Evolutionary conservation across 352 stramenopile species (phyloP), one percentile per base, ranked within the genome.

Genomic region (Globisporangium parvum): DNA sequence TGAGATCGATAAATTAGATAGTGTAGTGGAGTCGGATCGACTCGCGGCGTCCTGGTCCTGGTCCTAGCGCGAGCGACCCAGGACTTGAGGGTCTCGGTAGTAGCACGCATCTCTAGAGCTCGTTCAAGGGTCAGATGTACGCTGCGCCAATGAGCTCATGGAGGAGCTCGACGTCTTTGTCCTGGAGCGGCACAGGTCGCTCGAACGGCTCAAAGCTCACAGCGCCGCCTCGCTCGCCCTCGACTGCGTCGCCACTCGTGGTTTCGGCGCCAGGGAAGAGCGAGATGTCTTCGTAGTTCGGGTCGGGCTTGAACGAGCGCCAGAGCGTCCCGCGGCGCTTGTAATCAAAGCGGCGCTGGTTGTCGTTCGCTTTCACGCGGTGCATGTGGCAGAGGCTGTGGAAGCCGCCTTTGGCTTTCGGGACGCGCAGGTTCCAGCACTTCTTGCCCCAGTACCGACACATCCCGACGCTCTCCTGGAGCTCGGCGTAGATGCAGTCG

Each of bases 301-400:
- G 53, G 20, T 59, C 53, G 0, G 53, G 31, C 31, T 31, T 20
- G 53, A 53, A 59, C 44, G 35, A 35, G 31, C 53, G 53, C 53
- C 53, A 59, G 20, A 59, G 6, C 45, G 53, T 59, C 2, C 53
- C 53, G 17, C 55, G 55, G 35, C 55, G 55, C 53, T 67, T 67
- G 47, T 60, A 57, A 28, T 69, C 58, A 40, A 69, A 61, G 21
- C 49, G 52, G 31, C 63, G 63, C 60, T 70, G 63, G 51, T 70
- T 70, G 23, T 53, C 40, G 46, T 67, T 70, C 21, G 59, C 59
- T 23, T 62, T 59, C 15, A 53, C 42, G 35, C 63, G 63, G 33
- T 70, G 63, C 51, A 65, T 65, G 49, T 70, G 60, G 33, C 63
- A 70, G 44, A 70, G 52, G 24, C 51, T 65, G 60, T 70, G 59